These are phyloP conservation scores for Suillus weaverae DNA, from an alignment of 768 basidiomycete species.

Conservation along the genomic window DNA sequence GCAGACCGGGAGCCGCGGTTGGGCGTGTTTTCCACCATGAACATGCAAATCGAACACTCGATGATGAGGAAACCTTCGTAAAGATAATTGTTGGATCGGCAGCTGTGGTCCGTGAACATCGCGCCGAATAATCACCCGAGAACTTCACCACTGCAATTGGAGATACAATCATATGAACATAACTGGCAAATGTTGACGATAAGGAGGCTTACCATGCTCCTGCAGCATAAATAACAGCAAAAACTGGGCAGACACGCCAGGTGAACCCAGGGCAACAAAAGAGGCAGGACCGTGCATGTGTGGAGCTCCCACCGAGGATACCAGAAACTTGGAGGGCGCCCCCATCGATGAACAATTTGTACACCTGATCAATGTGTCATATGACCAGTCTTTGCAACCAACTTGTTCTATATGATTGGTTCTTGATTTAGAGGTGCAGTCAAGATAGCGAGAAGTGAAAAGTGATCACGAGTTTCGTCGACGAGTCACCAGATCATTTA, in stretches of 20 bases:
- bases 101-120: not conserved
- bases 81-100: not conserved
- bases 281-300: not conserved
- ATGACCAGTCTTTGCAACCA: not conserved
- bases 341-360: not conserved
- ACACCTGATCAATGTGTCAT: not conserved
- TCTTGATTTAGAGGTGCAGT: not conserved
- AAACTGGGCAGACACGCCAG: not conserved
- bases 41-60: not conserved
- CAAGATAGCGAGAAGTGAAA: not conserved
- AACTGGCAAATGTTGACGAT: not conserved
- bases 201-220: not conserved
- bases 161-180: not conserved
- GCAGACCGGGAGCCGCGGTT: not conserved
- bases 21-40: not conserved
- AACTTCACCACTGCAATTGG: not conserved
- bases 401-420: not conserved
- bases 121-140: not conserved
- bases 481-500: not conserved
- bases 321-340: not conserved
- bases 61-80: not conserved
- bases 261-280: not conserved
- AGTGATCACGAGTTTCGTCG: not conserved
- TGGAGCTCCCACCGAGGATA: not conserved
- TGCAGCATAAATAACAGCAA: not conserved